A percentile compares a stretch with the other conserved stretches of the same genome.
These are phyloP conservation scores for Escallonia herrerae DNA, from an alignment of 129 eudicot species.

Conservation along the genomic window DNA sequence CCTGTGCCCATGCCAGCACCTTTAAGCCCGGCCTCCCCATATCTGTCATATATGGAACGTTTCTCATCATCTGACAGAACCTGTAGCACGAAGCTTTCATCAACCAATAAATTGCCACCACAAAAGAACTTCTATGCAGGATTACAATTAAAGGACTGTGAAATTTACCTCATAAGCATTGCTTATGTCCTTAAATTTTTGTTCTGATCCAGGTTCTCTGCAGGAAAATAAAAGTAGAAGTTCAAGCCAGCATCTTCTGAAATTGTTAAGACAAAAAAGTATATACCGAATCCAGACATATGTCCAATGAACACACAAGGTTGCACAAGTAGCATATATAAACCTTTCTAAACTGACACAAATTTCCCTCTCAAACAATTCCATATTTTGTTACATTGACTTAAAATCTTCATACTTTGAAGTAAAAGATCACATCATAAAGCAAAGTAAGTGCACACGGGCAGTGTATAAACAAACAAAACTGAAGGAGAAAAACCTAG, in stretches of 20 bases:
- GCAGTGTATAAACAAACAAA: too few species aligned
- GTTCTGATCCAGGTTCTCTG: slow-evolving; percentile 94
- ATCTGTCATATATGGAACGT: slow-evolving; percentile 87
- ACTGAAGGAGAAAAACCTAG: too few species aligned
- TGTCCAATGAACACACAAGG: too few species aligned
- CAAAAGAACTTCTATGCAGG: background rate
- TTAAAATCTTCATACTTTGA: too few species aligned
- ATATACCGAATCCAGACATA: too few species aligned
- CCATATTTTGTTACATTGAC: too few species aligned
- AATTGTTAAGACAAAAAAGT: too few species aligned
- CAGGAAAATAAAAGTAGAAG: slow-evolving; percentile 12
- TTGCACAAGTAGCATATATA: too few species aligned
- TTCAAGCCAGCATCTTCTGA: background rate
- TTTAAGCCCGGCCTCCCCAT: slow-evolving; percentile 96
- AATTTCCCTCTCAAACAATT: too few species aligned
- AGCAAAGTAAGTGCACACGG: too few species aligned
- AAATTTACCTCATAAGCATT: slow-evolving; percentile 82
- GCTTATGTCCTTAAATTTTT: slow-evolving; percentile 90
- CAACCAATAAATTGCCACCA: slow-evolving; percentile 1
- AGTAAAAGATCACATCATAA: too few species aligned
- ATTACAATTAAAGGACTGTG: background rate
- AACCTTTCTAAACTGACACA: too few species aligned
- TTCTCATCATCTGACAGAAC: slow-evolving; percentile 94
- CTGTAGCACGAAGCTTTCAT: slow-evolving; percentile 34
- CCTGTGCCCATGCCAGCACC: slow-evolving; percentile 82